These are phyloP conservation scores for Penicillium ochrochloron DNA, from an alignment of 495 filamentous ascomycete species.

Conservation along the genomic window DNA sequence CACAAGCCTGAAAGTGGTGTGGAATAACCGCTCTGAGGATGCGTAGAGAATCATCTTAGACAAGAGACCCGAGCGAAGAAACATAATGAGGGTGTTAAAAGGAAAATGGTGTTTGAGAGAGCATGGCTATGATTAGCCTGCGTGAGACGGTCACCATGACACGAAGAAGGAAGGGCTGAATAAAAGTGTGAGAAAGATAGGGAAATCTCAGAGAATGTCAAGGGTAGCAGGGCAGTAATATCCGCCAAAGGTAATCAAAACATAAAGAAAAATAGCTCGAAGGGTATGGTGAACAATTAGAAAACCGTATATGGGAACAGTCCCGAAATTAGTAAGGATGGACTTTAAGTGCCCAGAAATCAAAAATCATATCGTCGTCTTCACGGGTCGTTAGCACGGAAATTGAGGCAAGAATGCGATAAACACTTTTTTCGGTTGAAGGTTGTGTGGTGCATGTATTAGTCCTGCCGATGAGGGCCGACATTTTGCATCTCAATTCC, in stretches of 20 bases:
- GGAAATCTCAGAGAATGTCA: conserved; percentile 16
- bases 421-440: conserved; percentile 2
- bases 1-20: background rate
- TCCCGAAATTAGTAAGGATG: conserved; percentile 14
- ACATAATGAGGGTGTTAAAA: background rate
- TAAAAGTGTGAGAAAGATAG: background rate
- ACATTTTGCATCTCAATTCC: conserved; percentile 67
- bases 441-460: conserved; percentile 7
- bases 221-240: background rate
- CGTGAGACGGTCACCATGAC: conserved; percentile 6
- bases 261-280: conserved; percentile 16
- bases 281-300: conserved; percentile 27
- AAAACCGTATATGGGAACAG: conserved; percentile 23
- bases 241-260: conserved; percentile 6
- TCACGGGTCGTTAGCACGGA: conserved; percentile 27
- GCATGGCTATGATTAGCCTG: background rate
- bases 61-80: background rate
- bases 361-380: conserved; percentile 26
- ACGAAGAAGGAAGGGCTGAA: background rate
- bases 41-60: background rate
- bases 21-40: background rate
- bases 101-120: background rate
- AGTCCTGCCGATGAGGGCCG: conserved; percentile 30
- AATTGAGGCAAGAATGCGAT: conserved; percentile 11
- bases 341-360: conserved; percentile 17